Evolutionary conservation across 2,329 filamentous ascomycete species (phyloP), one percentile per base, ranked within the genome.

Genomic region (Leptographium flavum): DNA sequence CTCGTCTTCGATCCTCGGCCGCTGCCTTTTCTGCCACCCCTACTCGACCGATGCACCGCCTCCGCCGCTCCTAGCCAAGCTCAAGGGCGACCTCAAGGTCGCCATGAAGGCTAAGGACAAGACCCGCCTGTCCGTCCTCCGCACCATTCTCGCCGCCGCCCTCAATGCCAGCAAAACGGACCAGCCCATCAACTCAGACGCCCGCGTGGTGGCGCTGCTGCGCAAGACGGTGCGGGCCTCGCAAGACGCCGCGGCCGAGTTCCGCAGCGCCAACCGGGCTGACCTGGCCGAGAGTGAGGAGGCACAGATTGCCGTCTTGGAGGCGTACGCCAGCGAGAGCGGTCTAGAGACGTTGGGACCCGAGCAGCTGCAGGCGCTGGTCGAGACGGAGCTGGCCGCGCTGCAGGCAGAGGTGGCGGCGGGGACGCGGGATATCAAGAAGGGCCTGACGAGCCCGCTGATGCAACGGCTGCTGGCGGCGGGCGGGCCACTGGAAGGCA

Each of bases 131-230:
- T 65, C 73, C 33, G 82, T 85, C 32, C 70, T 90, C 41, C 81
- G 84, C 53, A 61, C 70, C 35, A 65, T 88, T 50, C 71, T 88
- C 51, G 70, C 81, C 28, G 74, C 81, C 50, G 77, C 82, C 49
- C 78, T 80, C 54, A 88, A 87, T 61, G 79, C 81, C 30, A 81
- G 78, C 58, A 88, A 88, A 63, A 86, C 82, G 14, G 57, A 70
- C 33, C 68, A 65, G 33, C 83, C 84, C n/a, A 75, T 88, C 56
- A 68, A 66, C 45, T 83, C 76, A 21, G 83, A 90, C 60, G 70
- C 73, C 51, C 75, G 83, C 56, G 69, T 90, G 45, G 73, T 87
- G 25, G 65, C 69, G 8, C 66, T 88, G 41, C 70, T 92, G 46
- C 72, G 75, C 51, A 81, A 79, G 62, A 73, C 77, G 43, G 71